A percentile compares a stretch with the other conserved stretches of the same genome.
Evolutionary conservation across 2,329 filamentous ascomycete genomes (phyloP).

Genomic region (Aspergillus hiratsukae): DNA sequence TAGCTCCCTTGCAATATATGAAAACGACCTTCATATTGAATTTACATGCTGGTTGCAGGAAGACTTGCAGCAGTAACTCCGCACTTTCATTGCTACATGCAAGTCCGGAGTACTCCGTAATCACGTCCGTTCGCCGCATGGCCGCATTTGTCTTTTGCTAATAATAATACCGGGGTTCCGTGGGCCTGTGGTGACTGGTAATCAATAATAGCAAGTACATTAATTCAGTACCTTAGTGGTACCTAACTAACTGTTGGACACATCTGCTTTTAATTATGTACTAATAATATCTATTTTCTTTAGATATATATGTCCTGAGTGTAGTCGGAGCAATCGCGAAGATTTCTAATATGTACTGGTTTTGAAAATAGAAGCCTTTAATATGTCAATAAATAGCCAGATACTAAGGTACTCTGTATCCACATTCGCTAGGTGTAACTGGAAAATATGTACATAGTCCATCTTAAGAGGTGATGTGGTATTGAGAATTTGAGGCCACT

Average conservation of each 20-base stretch:
- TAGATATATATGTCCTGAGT: too few species aligned
- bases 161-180: not conserved
- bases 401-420: not conserved
- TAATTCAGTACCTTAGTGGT: not conserved
- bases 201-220: not conserved
- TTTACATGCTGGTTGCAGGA: not conserved
- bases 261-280: not conserved
- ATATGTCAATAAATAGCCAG: not conserved
- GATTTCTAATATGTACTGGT: not conserved
- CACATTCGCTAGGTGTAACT: not conserved
- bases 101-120: too few species aligned
- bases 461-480: too few species aligned
- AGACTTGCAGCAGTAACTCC: not conserved
- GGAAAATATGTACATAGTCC: not conserved
- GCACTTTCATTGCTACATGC: not conserved
- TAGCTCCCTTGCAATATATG: too few species aligned
- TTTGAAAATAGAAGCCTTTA: not conserved
- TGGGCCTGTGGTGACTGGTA: not conserved
- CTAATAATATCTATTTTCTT: not conserved
- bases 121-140: not conserved
- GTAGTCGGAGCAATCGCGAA: not conserved
- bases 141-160: not conserved
- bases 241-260: not conserved
- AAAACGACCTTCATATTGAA: not conserved
- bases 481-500: not conserved